Evolutionary conservation across 2,329 filamentous ascomycete genomes (phyloP).

Genomic region (Penicillium digitatum): DNA sequence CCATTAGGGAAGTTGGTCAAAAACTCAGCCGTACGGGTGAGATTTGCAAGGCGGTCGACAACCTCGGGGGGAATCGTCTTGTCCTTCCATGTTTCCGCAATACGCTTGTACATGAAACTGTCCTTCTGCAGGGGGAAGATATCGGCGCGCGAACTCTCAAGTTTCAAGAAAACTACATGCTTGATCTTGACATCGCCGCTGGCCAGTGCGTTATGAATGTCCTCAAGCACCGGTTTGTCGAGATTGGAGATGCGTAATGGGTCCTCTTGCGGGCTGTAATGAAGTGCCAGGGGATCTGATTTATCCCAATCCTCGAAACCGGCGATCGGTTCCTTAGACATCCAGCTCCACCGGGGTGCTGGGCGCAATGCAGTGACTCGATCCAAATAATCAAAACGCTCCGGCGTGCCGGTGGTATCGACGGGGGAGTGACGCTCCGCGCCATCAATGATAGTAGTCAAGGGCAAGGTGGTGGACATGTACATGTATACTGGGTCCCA

Average conservation of each 20-base stretch:
- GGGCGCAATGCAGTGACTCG: constrained; percentile 15
- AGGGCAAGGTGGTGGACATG: constrained; percentile 24
- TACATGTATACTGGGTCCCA: constrained; percentile 27
- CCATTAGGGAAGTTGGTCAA: constrained; percentile 28
- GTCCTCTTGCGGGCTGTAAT: constrained; percentile 38
- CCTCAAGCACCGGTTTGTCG: constrained; percentile 25
- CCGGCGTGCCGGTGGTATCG: constrained; percentile 17
- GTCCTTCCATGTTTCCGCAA: constrained; percentile 37
- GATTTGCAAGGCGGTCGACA: constrained; percentile 22
- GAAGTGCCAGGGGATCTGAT: constrained; percentile 5
- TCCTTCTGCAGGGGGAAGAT: constrained; percentile 46
- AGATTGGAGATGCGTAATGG: constrained; percentile 44
- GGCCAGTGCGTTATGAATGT: constrained; percentile 27
- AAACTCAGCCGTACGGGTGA: constrained; percentile 30
- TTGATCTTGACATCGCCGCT: constrained; percentile 37
- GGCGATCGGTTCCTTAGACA: constrained; percentile 19
- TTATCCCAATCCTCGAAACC: constrained; percentile 29
- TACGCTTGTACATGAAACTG: constrained; percentile 32
- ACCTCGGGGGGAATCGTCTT: constrained; percentile 35
- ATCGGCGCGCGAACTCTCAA: constrained; percentile 47
- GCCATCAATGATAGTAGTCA: constrained; percentile 22
- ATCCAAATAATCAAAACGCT: constrained; percentile 23
- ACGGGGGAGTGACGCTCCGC: constrained; percentile 20
- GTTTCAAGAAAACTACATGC: constrained; percentile 45
- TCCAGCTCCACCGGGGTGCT: constrained; percentile 24